Evolutionary conservation across 164 flowering plant genomes (phyloP).

Genomic region (Chimonanthus praecox): DNA sequence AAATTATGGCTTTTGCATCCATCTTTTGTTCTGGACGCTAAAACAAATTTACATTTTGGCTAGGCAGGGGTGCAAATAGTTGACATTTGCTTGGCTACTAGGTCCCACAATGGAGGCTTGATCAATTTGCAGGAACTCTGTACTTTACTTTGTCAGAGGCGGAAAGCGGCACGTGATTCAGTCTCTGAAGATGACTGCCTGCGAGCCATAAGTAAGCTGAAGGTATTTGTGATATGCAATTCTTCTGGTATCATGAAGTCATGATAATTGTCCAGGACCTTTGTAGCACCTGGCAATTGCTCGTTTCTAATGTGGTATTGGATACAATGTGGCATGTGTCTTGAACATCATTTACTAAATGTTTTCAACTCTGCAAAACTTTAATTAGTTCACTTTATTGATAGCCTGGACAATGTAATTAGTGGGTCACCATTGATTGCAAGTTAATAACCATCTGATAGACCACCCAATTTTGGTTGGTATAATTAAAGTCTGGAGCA

Average conservation of each 20-base stretch:
- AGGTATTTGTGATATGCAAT: constrained; percentile 45
- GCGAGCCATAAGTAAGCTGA: constrained; percentile 91
- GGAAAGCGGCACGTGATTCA: constrained; percentile 79
- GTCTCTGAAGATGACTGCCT: constrained; percentile 94
- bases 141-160: constrained; percentile 61
- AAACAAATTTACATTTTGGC: constrained; percentile 22
- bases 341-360: background rate
- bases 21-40: background rate
- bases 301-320: background rate
- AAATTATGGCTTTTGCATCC: background rate
- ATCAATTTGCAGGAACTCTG: constrained; percentile 88
- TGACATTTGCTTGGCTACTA: constrained; percentile 93
- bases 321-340: background rate
- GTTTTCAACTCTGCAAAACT: background rate
- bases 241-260: background rate
- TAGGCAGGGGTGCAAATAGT: constrained; percentile 92
- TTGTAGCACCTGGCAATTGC: background rate
- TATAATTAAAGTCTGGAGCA: background rate
- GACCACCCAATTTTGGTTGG: background rate
- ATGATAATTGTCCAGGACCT: background rate
- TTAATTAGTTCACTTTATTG: background rate
- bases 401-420: background rate
- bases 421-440: background rate
- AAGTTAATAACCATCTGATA: background rate
- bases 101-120: constrained; percentile 88